Evolutionary conservation across 2,329 filamentous ascomycete genomes (phyloP), one percentile per base, ranked within the genome.

Genomic region (Xylaria sp.): DNA sequence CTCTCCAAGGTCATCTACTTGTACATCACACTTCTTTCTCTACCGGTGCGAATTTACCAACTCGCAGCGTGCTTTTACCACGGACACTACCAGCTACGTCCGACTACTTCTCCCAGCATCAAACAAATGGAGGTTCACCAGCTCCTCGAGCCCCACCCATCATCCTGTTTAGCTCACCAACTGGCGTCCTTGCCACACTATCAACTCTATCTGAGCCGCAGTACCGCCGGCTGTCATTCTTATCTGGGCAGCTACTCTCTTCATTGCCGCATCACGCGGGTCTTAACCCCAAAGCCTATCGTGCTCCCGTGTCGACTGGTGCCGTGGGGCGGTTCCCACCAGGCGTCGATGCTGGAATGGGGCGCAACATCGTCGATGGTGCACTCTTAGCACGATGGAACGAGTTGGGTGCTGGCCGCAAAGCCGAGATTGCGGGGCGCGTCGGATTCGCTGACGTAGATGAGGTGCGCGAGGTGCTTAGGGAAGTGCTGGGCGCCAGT

Each of bases 1-100:
- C 94, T 6, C 88, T 97, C 38, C 92, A 95, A 64, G 96, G 96
- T 55, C 91, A 94, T 74, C 88, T 94, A 45, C 87, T 99, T 27
- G 86, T 99, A 7, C 93, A 95, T 79, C 90, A 92, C 66, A 93
- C 92, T 60, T 92, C 93, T 65, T 98, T 99, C 81, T 91, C 94
- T 76, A 89, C 92, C 0, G 94, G 93, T 42, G 88, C 88, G 20
- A 92, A 97, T 78, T 86, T 90, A 70, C 89, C 92, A 0, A 90
- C 92, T 0, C 87, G 86, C 42, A 90, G 94, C 72, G 89, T 90
- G 22, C 87, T 97, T 55, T 85, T 98, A 38, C 91, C 92, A 1
- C 89, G 89, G 17, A 88, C 87, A 3, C 79, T 87, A 77, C 85
- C 57, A 80, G 81, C 53, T 76, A 78, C 69, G 74, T 66, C 77